Conservation (phyloP, 192 early-diverging fungal genomes). For the Phlyctochytrium arcticum region DNA sequence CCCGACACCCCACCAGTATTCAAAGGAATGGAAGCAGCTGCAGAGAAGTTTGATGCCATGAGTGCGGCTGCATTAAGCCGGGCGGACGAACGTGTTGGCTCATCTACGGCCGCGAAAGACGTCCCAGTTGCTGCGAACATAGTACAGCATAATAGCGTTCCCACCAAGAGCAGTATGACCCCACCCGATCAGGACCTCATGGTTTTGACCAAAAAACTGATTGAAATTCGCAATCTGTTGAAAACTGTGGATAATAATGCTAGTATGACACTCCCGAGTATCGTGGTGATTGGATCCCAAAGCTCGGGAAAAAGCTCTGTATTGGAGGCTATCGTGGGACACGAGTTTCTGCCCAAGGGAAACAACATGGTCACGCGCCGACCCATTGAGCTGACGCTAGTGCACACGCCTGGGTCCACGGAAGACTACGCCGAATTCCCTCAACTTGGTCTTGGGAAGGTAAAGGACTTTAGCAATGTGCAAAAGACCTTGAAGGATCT, state of each 20-base stretch:
- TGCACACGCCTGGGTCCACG: slow-evolving; percentile 70
- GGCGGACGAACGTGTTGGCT: slow-evolving; percentile 26
- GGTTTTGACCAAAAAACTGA: slow-evolving; percentile 87
- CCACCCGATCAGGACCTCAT: slow-evolving; percentile 76
- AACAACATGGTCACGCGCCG: slow-evolving; percentile 92
- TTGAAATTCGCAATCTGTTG: slow-evolving; percentile 91
- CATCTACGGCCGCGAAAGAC: slow-evolving; percentile 1
- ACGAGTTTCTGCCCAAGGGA: slow-evolving; percentile 95
- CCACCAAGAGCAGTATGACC: slow-evolving; percentile 33
- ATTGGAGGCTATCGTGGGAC: slow-evolving; percentile 91
- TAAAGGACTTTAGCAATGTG: slow-evolving; percentile 83
- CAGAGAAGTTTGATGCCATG: slow-evolving; percentile 1
- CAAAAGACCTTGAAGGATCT: slow-evolving; percentile 92
- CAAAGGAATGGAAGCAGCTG: slow-evolving; percentile 12
- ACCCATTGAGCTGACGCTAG: slow-evolving; percentile 93
- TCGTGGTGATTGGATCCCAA: slow-evolving; percentile 53
- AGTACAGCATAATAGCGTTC: slow-evolving; percentile 36
- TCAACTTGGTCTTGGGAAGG: slow-evolving; percentile 68
- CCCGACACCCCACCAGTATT: not conserved
- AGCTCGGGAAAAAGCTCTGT: slow-evolving; percentile 89
- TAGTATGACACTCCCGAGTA: slow-evolving; percentile 79
- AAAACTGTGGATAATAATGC: slow-evolving; percentile 76
- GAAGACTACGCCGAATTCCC: slow-evolving; percentile 53
- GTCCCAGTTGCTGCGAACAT: not conserved
- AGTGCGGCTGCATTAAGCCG: slow-evolving; percentile 9